A percentile compares a stretch with the other conserved stretches of the same genome.
These are phyloP conservation scores for Aspergillus eucalypticola DNA, from an alignment of 2,329 filamentous ascomycete species.

Conservation along the genomic window DNA sequence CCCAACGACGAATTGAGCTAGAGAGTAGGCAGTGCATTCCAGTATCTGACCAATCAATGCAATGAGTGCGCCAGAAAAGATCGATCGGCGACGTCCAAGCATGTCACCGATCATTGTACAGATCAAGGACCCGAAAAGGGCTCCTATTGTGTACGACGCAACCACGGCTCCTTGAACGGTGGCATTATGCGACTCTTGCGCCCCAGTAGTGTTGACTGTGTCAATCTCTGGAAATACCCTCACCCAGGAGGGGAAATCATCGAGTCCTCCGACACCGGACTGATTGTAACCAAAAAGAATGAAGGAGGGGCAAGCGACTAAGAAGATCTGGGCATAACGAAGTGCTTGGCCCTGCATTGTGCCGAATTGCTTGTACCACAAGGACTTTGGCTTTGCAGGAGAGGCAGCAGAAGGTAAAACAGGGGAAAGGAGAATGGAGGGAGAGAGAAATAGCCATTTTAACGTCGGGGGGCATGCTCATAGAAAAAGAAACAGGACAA, in stretches of 20 bases:
- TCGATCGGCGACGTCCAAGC: conserved; percentile 49
- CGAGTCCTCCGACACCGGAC: conserved; percentile 52
- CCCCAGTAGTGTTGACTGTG: conserved; percentile 47
- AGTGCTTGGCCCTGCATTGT: conserved; percentile 10
- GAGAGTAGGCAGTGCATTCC: conserved; percentile 47
- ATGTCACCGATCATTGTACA: conserved; percentile 49
- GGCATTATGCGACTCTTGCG: conserved; percentile 46
- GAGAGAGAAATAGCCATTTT: not conserved
- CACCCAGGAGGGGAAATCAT: conserved; percentile 33
- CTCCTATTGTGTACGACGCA: conserved; percentile 46
- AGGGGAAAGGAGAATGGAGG: not conserved
- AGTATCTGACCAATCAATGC: conserved; percentile 48
- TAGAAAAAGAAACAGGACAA: not conserved
- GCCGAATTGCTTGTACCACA: not conserved
- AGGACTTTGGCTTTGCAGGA: not conserved
- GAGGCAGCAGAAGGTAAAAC: not conserved
- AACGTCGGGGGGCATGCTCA: not conserved
- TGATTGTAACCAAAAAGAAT: conserved; percentile 57
- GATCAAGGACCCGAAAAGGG: conserved; percentile 48
- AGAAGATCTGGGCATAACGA: conserved; percentile 15
- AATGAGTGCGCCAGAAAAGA: conserved; percentile 43
- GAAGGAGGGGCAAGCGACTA: conserved; percentile 38
- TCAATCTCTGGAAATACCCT: conserved; percentile 51
- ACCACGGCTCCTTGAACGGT: conserved; percentile 39
- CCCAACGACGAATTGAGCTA: conserved; percentile 50